A percentile compares a stretch with the other conserved stretches of the same genome.
Conservation (phyloP, 108 stramenopile species). For the Skeletonema tropicum region DNA sequence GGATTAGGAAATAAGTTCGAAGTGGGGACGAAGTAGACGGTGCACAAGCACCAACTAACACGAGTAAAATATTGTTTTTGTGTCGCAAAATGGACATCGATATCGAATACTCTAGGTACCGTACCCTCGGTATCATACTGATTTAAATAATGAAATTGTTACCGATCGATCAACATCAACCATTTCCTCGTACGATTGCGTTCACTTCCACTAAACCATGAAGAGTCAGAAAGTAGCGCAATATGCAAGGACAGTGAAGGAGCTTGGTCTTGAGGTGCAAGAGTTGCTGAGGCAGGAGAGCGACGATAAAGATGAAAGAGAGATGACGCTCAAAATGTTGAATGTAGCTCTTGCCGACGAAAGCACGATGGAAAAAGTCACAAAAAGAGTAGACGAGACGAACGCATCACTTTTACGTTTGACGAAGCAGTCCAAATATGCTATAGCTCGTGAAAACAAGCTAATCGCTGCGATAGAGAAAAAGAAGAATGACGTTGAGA, state of each 20-base stretch:
- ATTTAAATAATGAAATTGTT: too few relatives aligned
- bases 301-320: slow-evolving; percentile 20
- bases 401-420: slow-evolving; percentile 21
- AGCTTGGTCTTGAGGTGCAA: not conserved
- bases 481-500: slow-evolving; percentile 46
- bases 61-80: too few relatives aligned
- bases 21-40: too few relatives aligned
- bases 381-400: slow-evolving; percentile 25
- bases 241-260: not conserved
- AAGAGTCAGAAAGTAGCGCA: not conserved
- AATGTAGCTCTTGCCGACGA: slow-evolving; percentile 8
- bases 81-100: too few relatives aligned
- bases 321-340: slow-evolving; percentile 6
- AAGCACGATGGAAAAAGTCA: slow-evolving; percentile 13
- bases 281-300: slow-evolving; percentile 19
- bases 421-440: slow-evolving; percentile 33
- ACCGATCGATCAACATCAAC: too few relatives aligned
- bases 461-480: slow-evolving; percentile 41
- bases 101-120: too few relatives aligned
- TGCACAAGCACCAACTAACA: too few relatives aligned
- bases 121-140: too few relatives aligned
- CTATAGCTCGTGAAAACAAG: slow-evolving; percentile 34
- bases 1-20: too few relatives aligned
- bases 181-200: too few relatives aligned
- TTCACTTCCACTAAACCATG: not conserved